Evolutionary conservation across 495 filamentous ascomycete genomes (phyloP).

Genomic region (Daldinia loculata): DNA sequence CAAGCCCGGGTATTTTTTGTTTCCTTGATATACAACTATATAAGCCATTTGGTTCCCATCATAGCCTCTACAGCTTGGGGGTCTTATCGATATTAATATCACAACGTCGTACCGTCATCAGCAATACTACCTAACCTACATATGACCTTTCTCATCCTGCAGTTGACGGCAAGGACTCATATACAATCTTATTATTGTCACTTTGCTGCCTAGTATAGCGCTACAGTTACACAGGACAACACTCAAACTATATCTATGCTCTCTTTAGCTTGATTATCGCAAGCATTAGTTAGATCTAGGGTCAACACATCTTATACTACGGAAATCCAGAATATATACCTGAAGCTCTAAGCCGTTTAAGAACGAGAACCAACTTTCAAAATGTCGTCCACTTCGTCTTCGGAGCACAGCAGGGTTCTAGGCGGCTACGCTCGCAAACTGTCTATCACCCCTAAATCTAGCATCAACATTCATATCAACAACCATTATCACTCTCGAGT

Average conservation of each 20-base stretch:
- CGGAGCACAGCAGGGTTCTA: conserved; percentile 21
- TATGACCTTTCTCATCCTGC: neutral
- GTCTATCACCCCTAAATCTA: conserved; percentile 41
- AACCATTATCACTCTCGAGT: conserved; percentile 58
- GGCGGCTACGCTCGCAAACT: conserved; percentile 36
- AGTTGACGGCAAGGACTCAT: conserved; percentile 2
- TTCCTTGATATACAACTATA: conserved; percentile 16
- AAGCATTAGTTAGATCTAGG: neutral
- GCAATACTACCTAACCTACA: neutral
- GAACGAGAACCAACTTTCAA: neutral
- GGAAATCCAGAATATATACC: neutral
- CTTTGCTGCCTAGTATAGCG: neutral
- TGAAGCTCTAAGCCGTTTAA: neutral
- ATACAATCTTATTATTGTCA: conserved; percentile 3
- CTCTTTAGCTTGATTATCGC: neutral
- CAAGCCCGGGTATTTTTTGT: neutral
- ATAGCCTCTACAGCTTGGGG: conserved; percentile 10
- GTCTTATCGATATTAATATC: conserved; percentile 21
- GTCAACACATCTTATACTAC: neutral
- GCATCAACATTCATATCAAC: conserved; percentile 55
- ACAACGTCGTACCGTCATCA: conserved; percentile 24
- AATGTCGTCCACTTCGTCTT: conserved; percentile 35
- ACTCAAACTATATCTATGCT: neutral
- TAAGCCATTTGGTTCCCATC: conserved; percentile 23
- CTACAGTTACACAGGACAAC: neutral